Evolutionary conservation across 495 filamentous ascomycete species (phyloP), one percentile per base, ranked within the genome.

Genomic region (Neurospora cerealis): DNA sequence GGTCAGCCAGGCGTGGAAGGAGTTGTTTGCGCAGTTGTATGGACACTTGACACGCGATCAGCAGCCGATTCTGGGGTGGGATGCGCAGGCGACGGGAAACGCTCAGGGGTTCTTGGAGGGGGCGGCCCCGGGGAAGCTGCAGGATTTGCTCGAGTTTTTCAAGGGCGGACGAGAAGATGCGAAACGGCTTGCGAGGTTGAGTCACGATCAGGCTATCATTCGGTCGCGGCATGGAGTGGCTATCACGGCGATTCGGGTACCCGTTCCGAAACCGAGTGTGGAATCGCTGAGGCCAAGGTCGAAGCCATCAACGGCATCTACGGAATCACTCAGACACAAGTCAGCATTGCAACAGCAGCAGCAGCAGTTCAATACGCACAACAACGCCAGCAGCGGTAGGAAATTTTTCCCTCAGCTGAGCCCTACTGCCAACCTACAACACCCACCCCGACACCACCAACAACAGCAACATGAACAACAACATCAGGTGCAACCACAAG

Each of bases 121-220:
- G 38, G 81, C 86, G 75, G 83, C 78, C 46, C 82, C 84, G 5
- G 84, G 84, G 11, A 83, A 85, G 72, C 81, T 87, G 28, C 85
- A 87, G 75, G 85, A 87, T 70, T 79, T 85, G 4, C 80, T 87
- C 54, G 85, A 87, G 44, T 87, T 86, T 74, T 87, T 85, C 77
- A 79, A 82, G 42, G 83, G 81, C 13, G 74, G 75, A 17, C 80
- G 80, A 39, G 83, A 85, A 72, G 81, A 83, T 69, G 81, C 84
- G 3, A 79, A 81, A 69, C 78, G 77, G 44, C 78, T 86, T 34
- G 81, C 83, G 9, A 78, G 80, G 40, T 75, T 85, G 46, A 84
- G 84, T 9, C 82, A 85, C 73, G 80, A 80, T 44, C 79, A 80
- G 69, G 84, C 85, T 21, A 82, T 80, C 36, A 82, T 85, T 71